Evolutionary conservation across 1,284 basidiomycete genomes (phyloP), one percentile per base, ranked within the genome.

Genomic region (Ganoderma leucocontextum): DNA sequence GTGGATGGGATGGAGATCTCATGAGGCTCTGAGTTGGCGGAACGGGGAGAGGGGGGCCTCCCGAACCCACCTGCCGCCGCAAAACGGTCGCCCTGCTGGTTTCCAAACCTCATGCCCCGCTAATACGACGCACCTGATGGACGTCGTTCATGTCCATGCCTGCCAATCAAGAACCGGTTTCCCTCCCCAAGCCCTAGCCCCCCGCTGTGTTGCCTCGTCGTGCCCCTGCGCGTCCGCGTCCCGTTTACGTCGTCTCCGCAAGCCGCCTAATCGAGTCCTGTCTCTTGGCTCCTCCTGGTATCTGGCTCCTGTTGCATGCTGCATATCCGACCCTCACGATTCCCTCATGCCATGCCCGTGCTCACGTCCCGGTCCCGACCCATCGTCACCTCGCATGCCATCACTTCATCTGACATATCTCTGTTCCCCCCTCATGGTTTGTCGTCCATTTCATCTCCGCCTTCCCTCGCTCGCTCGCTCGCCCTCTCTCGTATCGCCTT

Each of bases 1-100:
- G 68, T 33, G 64, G 71, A 72, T 49, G 60, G 59, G 22, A 72
- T 72, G 71, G 71, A 72, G 71, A 67, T 72, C 65, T 72, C 71
- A 72, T 72, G 68, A 72, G 71, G 39, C 29, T 39, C 41, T 60
- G 67, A 59, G 38, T 36, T 17, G 55, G 61, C 36, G 62, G 29
- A 35, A 47, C 49, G 25, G 64, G 58, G 25, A 33, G 33, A 39
- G n/a, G 38, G 8, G 35, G 36, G 15, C 13, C 25, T 19, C 47
- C 35, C 17, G 19, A 58, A 10, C 33, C 29, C 35, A 17, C 53
- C 7, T 59, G 60, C 52, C 58, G 22, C 44, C 63, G 61, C 65
- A 70, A 64, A 67, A 65, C 62, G 61, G 49, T 47, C 52, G 52
- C 22, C 13, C 17, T 55, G 25, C 52, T 33, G 29, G 29, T 55